These are phyloP conservation scores for Aspergillus brasiliensis DNA, from an alignment of 2,329 filamentous ascomycete species.

Conservation along the genomic window DNA sequence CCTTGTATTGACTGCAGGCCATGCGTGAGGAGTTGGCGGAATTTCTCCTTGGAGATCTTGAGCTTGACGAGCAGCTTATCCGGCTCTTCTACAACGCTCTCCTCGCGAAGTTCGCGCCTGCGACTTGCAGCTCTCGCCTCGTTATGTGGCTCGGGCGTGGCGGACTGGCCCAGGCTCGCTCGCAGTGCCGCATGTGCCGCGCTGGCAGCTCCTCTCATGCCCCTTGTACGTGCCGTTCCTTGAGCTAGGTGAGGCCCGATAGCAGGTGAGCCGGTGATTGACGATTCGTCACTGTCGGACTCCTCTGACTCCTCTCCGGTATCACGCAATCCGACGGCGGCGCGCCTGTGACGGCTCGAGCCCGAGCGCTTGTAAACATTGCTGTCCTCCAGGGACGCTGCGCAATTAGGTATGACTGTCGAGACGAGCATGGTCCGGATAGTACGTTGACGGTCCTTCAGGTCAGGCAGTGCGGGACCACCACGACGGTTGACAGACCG, in stretches of 20 bases:
- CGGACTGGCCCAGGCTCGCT: constrained; percentile 73
- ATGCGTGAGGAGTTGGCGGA: constrained; percentile 65
- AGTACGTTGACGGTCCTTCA: constrained; percentile 91
- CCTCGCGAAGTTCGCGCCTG: constrained; percentile 71
- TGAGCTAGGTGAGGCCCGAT: constrained; percentile 65
- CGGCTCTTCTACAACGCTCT: constrained; percentile 69
- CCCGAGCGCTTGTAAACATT: constrained; percentile 79
- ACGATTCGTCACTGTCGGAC: constrained; percentile 87
- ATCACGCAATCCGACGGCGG: constrained; percentile 59
- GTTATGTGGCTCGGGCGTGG: constrained; percentile 78
- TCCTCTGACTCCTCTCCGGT: constrained; percentile 79
- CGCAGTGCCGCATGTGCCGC: constrained; percentile 84
- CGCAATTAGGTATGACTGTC: constrained; percentile 86
- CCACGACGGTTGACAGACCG: constrained; percentile 91
- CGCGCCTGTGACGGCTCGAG: constrained; percentile 61
- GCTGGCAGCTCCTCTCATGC: constrained; percentile 84
- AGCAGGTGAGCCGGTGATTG: constrained; percentile 75
- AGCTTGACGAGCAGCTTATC: constrained; percentile 73
- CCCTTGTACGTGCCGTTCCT: constrained; percentile 81
- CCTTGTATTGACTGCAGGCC: constrained; percentile 36
- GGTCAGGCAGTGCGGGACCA: constrained; percentile 89
- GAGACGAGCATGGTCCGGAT: constrained; percentile 92
- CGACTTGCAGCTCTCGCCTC: constrained; percentile 70
- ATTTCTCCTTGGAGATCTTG: constrained; percentile 70
- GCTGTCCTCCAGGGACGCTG: constrained; percentile 76